Evolutionary conservation across 2,329 filamentous ascomycete genomes (phyloP), one percentile per base, ranked within the genome.

Genomic region (Acrocalymma vagum): DNA sequence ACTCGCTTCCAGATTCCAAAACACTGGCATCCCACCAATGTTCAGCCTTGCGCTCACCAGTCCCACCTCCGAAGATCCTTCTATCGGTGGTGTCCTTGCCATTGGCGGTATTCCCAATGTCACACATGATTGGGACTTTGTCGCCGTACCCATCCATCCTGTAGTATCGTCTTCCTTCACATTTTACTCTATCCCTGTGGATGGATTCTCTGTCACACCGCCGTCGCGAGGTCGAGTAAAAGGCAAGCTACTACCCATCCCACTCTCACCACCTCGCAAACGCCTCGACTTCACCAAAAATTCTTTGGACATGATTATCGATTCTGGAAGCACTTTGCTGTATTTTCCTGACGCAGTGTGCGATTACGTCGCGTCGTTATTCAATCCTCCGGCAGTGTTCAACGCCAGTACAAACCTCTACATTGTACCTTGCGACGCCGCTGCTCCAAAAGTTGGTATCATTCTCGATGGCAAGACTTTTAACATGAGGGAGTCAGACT

Each of bases 61-160:
- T 14, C 52, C 56, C n/a, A 49, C 49, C 0, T n/a, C 18, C 5
- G 9, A 9, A 2, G 29, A 29, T 9, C 51, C 55, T 6, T 27
- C 18, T 4, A 32, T 34, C 9, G 60, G 62, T 29, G 62, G 63
- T 32, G 30, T 58, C n/a, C 49, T 67, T 5, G 63, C 63, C n/a
- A 53, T 67, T 23, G 62, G 63, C 29, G 60, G 63, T 22, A 55
- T 64, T 28, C 60, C 60, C 1, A 26, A 50, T 27, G 36, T 62
- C 4, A 17, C 37, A 2, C 40, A 50, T 29, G 39, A 56, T 14
- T 23, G 33, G 7, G 13, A 32, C 29, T 65, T 55, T 18, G 50
- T 53, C 18, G 42, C 45, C 22, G 53, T 55, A 2, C 40, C 48
- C 23, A 56, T 63, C 17, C 31, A 41, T 5, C 52, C 55, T 5